phyloP scores from a whole-genome alignment of 345 rosid species.

The Cardamine resedifolia region DNA sequence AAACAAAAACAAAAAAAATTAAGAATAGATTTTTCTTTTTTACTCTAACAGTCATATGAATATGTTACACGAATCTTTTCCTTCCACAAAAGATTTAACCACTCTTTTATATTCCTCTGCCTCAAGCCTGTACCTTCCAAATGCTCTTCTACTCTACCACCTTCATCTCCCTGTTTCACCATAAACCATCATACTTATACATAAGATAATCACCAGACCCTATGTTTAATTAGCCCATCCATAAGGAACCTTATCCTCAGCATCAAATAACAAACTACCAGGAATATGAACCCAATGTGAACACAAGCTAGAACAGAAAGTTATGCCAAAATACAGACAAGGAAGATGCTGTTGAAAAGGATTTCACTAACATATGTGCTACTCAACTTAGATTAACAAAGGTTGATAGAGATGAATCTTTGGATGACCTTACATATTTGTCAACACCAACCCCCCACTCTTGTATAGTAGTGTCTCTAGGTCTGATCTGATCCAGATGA shows the following conservation, averaged over 20 bases:
- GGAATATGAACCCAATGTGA: not conserved
- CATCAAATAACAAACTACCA: not conserved
- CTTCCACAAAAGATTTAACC: conserved; percentile 14
- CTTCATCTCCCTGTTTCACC: conserved; percentile 33
- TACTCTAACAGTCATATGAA: conserved; percentile 31
- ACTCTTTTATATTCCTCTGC: conserved; percentile 25
- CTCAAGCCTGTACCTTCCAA: conserved; percentile 31
- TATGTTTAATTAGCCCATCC: not conserved
- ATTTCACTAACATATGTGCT: conserved; percentile 14
- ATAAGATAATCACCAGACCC: not conserved
- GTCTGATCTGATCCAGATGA: conserved; percentile 76
- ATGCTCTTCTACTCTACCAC: conserved; percentile 34
- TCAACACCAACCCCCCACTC: conserved; percentile 15
- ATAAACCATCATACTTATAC: not conserved
- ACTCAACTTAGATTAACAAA: not conserved
- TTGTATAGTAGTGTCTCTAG: conserved; percentile 21
- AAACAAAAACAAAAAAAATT: not conserved
- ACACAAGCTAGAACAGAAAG: no score
- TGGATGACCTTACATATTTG: conserved; percentile 30
- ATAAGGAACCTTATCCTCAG: not conserved
- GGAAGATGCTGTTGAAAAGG: not conserved
- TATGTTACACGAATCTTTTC: conserved; percentile 27
- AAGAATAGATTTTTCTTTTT: conserved; percentile 25
- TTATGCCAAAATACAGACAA: not conserved
- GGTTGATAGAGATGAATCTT: not conserved